Conservation (phyloP, 495 filamentous ascomycete species). For the Penicillium subrubescens region DNA sequence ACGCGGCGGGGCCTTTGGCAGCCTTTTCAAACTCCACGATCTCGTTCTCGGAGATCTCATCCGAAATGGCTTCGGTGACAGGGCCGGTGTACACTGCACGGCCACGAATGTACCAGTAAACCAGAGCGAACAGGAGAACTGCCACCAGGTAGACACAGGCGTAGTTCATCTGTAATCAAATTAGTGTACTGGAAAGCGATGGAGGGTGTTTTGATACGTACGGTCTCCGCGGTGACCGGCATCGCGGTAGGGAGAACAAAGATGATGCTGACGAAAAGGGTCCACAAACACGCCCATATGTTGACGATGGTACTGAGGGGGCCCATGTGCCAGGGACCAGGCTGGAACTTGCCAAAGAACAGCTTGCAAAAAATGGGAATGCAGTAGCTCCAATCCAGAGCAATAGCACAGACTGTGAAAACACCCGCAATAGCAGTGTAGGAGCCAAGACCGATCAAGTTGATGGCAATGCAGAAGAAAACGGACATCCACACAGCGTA, state of each 20-base stretch:
- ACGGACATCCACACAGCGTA: constrained; percentile 63
- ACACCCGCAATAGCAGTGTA: constrained; percentile 62
- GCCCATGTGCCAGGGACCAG: constrained; percentile 64
- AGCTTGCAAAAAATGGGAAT: constrained; percentile 66
- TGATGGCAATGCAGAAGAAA: constrained; percentile 59
- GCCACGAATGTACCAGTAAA: constrained; percentile 25
- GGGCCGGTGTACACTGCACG: constrained; percentile 23
- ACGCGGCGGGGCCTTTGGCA: constrained; percentile 15
- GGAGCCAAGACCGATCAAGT: constrained; percentile 63
- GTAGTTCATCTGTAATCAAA: constrained; percentile 45
- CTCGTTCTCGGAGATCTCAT: constrained; percentile 18
- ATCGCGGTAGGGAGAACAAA: constrained; percentile 60
- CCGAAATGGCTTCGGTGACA: constrained; percentile 21
- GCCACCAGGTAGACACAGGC: constrained; percentile 22
- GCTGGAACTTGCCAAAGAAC: constrained; percentile 55
- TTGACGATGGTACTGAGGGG: constrained; percentile 48
- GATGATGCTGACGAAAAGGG: constrained; percentile 60
- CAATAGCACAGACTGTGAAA: constrained; percentile 65
- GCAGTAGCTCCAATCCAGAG: constrained; percentile 64
- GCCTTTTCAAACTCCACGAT: constrained; percentile 10
- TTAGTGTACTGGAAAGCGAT: not conserved
- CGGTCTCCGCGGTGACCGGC: constrained; percentile 51
- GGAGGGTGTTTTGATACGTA: constrained; percentile 19
- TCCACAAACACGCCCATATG: constrained; percentile 58
- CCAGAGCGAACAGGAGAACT: constrained; percentile 14